Percentiles rank a stretch among this genome's conserved stretches.
phyloP scores from a whole-genome alignment of 2,329 filamentous ascomycete genomes.

The Botryosphaeria dothidea region DNA sequence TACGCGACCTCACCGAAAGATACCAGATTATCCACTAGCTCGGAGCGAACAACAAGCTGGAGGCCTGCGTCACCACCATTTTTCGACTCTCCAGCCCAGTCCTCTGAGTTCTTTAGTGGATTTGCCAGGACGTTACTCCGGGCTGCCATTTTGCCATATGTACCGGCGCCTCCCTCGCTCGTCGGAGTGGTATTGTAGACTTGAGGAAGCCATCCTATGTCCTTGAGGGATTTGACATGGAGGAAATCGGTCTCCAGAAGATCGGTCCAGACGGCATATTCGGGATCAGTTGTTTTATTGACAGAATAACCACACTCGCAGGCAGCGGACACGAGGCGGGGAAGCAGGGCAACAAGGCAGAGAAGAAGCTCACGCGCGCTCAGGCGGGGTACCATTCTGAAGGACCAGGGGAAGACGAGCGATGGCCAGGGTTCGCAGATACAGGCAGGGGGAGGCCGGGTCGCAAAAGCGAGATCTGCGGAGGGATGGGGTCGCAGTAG shows the following conservation, averaged over 20 bases:
- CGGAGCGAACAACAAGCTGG: constrained; percentile 40
- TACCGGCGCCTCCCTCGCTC: constrained; percentile 59
- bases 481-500: too few species aligned
- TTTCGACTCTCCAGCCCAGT: constrained; percentile 47
- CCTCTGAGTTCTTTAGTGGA: constrained; percentile 44
- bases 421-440: too few species aligned
- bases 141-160: constrained; percentile 65
- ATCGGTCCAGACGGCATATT: constrained; percentile 63
- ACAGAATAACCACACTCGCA: constrained; percentile 75
- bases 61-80: constrained; percentile 45
- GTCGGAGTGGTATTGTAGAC: constrained; percentile 63
- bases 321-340: constrained; percentile 35
- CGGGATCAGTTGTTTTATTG: constrained; percentile 43
- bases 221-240: constrained; percentile 45
- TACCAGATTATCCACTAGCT: constrained; percentile 52
- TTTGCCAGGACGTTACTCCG: constrained; percentile 60
- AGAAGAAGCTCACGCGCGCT: too few species aligned
- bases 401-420: too few species aligned
- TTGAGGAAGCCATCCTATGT: constrained; percentile 66
- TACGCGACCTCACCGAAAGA: constrained; percentile 66
- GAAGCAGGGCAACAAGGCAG: too few species aligned
- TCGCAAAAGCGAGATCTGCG: too few species aligned
- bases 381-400: too few species aligned
- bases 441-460: too few species aligned
- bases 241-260: constrained; percentile 72